Conservation (phyloP, 176 grass and related monocot species). For the Eragrostis curvula region DNA sequence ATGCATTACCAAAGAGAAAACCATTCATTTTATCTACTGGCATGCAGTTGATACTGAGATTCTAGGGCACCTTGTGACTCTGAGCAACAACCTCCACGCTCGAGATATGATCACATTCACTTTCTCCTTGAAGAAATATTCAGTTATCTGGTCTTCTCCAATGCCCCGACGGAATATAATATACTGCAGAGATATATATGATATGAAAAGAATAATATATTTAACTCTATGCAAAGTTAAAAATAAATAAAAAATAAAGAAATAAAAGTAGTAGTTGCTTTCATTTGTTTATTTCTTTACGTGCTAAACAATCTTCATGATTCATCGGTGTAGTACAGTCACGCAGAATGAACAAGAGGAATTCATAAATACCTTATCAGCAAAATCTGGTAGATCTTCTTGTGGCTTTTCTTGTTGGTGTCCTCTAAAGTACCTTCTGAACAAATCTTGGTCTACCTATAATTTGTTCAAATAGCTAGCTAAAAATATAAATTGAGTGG, state of each 20-base stretch:
- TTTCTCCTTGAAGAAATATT: constrained; percentile 93
- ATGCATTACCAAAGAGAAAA: constrained; percentile 8
- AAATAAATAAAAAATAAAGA: neutral
- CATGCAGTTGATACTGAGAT: neutral
- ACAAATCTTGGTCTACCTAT: constrained; percentile 81
- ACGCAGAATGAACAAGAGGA: neutral
- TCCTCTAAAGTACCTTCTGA: constrained; percentile 77
- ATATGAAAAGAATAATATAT: too few species aligned
- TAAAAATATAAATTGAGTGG: constrained; percentile 28
- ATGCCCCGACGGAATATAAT: constrained; percentile 90
- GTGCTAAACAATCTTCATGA: neutral
- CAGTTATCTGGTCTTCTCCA: constrained; percentile 71
- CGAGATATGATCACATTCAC: constrained; percentile 85
- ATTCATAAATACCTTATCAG: constrained; percentile 70
- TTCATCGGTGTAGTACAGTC: neutral
- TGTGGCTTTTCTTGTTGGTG: constrained; percentile 39
- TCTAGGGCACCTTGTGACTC: constrained; percentile 59
- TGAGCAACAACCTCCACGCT: constrained; percentile 74
- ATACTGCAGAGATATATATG: constrained; percentile 54
- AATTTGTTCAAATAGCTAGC: constrained; percentile 36
- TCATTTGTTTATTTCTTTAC: too few species aligned
- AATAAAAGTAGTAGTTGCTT: too few species aligned
- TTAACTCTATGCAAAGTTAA: too few species aligned
- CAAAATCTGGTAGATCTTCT: constrained; percentile 77
- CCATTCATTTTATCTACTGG: neutral